Evolutionary conservation across 257 asterid species (phyloP), one percentile per base, ranked within the genome.

Genomic region (Lycium barbarum): DNA sequence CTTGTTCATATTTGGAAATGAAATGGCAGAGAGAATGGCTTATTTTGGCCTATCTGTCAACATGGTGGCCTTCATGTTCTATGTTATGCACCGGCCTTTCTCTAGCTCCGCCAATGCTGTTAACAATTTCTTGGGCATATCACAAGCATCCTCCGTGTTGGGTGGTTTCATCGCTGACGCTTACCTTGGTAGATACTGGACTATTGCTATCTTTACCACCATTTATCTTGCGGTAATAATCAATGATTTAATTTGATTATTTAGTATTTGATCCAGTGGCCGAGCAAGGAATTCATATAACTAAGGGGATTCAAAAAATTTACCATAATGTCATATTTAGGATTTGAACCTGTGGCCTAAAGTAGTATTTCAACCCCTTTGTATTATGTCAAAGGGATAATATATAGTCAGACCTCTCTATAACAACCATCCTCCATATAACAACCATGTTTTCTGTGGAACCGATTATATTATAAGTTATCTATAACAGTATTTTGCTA

Each of bases 21-120:
- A 96, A 89, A 96, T 96, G 98, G 98, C 99, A 7, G 99, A 96
- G 91, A 93, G 99, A 87, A 96, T 96, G 98, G 98, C 99, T 62
- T 96, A 96, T 85, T 96, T 93, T 84, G 99, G 99, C 35, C 93
- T 96, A 17, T 96, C 99, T 2, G 99, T 96, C 36, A 96, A 96
- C 91, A 96, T 93, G 99, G 99, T 96, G 85, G 98, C 97, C 0
- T 96, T 94, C 81, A 94, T 94, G 99, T 93, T 96, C 97, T 94
- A 94, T 79, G 88, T 96, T 6, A 96, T 96, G 99, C 99, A 96
- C 85, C 93, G 94, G 11, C 99, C 99, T 8, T 96, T 96, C 86
- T 90, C 96, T 35, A 91, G 88, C 78, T 94, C 99, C 3, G 99
- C 99, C 13, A 95, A 95, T 80, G 97, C 98, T 3, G 97, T 96